phyloP scores from a whole-genome alignment of 495 filamentous ascomycete genomes.

The Copromyces sp. region DNA sequence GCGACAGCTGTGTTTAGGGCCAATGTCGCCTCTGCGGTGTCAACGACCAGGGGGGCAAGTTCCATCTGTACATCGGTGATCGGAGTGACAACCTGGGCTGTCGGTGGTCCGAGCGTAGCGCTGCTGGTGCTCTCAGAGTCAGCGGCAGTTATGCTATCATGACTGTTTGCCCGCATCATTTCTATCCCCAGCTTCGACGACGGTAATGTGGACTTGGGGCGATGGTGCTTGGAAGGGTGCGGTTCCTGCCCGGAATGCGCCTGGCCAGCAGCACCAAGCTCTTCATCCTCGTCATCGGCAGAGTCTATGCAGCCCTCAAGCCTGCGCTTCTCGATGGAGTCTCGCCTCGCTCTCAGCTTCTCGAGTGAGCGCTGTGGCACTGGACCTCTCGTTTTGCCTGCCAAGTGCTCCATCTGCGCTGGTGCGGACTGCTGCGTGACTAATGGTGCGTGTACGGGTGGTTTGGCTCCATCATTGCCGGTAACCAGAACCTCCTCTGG shows the following conservation, averaged over 20 bases:
- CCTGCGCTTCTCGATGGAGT: conserved; percentile 63
- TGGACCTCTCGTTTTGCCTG: conserved; percentile 30
- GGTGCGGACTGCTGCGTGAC: conserved; percentile 61
- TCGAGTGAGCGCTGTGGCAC: conserved; percentile 62
- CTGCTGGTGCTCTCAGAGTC: conserved; percentile 27
- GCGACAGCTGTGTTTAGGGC: not conserved
- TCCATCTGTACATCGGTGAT: conserved; percentile 19
- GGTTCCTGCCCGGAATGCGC: conserved; percentile 31
- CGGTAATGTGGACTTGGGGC: conserved; percentile 31
- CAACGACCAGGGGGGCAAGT: conserved; percentile 5
- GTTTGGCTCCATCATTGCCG: conserved; percentile 20
- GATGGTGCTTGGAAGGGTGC: conserved; percentile 29
- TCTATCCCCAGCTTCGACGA: conserved; percentile 81
- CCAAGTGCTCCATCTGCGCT: conserved; percentile 44
- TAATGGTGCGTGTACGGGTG: conserved; percentile 38
- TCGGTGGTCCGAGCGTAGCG: conserved; percentile 20
- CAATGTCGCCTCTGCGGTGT: not conserved
- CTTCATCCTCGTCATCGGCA: conserved; percentile 88
- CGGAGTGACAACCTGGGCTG: conserved; percentile 33
- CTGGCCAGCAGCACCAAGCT: conserved; percentile 52
- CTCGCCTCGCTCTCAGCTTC: conserved; percentile 63
- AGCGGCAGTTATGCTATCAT: conserved; percentile 60
- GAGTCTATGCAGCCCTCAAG: conserved; percentile 69
- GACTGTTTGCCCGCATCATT: conserved; percentile 93
- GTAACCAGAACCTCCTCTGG: conserved; percentile 31